These are phyloP conservation scores for Ophiostoma fasciatum DNA, from an alignment of 2,329 filamentous ascomycete genomes.

Conservation along the genomic window DNA sequence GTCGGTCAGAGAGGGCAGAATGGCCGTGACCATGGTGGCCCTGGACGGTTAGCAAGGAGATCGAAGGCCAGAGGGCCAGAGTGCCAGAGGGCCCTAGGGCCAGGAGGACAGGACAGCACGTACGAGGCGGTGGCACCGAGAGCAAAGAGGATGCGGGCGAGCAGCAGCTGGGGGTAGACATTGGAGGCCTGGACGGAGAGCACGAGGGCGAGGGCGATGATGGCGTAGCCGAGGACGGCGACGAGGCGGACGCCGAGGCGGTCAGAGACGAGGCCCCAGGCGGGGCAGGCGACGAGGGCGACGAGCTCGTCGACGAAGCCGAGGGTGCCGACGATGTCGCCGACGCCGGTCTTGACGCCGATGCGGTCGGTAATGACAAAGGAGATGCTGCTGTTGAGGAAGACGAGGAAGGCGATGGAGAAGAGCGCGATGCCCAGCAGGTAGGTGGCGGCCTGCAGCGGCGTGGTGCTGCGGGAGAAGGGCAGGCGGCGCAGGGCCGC, in stretches of 20 bases:
- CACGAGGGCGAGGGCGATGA: constrained; percentile 64
- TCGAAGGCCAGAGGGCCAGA: not conserved
- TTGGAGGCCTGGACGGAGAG: constrained; percentile 74
- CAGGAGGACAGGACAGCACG: no score
- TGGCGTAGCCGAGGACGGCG: constrained; percentile 61
- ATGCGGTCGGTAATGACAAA: constrained; percentile 78
- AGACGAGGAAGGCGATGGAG: constrained; percentile 80
- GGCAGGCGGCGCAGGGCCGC: constrained; percentile 33
- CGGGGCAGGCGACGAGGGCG: constrained; percentile 63
- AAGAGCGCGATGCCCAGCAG: constrained; percentile 72
- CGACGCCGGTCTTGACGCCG: constrained; percentile 56
- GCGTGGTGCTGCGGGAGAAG: constrained; percentile 44
- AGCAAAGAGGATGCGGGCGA: constrained; percentile 78
- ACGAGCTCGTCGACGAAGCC: constrained; percentile 77
- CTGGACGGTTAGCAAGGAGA: constrained; percentile 19
- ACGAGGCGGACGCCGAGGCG: constrained; percentile 60
- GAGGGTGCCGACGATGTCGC: constrained; percentile 69
- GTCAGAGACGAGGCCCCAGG: constrained; percentile 68
- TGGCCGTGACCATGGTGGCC: constrained; percentile 93
- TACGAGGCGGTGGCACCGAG: constrained; percentile 79
- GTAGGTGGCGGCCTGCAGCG: constrained; percentile 54
- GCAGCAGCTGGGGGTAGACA: constrained; percentile 75
- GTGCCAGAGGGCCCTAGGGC: no score
- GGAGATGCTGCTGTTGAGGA: constrained; percentile 70
- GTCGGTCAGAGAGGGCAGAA: constrained; percentile 58